phyloP scores from a whole-genome alignment of 768 basidiomycete species.

The Guyanaporus albipodus region DNA sequence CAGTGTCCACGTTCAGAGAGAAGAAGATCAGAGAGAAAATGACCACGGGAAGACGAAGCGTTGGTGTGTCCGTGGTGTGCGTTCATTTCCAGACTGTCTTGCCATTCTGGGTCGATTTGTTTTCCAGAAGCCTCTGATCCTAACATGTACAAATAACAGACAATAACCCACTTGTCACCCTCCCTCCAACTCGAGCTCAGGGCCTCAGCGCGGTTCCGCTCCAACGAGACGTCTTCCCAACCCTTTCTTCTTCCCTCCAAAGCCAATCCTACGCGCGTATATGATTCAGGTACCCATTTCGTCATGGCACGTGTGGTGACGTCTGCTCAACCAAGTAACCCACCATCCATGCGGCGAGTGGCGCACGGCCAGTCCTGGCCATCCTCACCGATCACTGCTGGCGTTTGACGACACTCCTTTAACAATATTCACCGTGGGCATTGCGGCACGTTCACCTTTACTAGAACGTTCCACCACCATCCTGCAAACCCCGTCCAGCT shows the following conservation, averaged over 20 bases:
- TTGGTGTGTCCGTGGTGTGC: background rate
- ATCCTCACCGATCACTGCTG: constrained; percentile 1
- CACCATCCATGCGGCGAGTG: constrained; percentile 21
- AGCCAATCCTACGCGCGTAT: background rate
- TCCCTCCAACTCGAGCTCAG: background rate
- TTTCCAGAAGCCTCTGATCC: constrained; percentile 27
- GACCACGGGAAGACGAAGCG: background rate
- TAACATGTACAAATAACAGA: constrained; percentile 24
- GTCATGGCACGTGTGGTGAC: constrained; percentile 10
- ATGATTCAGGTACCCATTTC: constrained; percentile 15
- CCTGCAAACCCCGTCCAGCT: too few species aligned
- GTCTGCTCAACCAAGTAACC: background rate
- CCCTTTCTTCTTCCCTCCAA: background rate
- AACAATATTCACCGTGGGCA: background rate
- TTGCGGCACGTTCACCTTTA: background rate
- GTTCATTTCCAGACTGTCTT: constrained; percentile 5
- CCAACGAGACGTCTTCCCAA: background rate
- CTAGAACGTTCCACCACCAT: too few species aligned
- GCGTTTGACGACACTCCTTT: background rate
- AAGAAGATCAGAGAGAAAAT: constrained; percentile 1
- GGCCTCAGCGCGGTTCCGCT: background rate
- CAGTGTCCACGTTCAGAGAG: background rate
- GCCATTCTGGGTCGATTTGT: constrained; percentile 17
- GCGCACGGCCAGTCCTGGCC: constrained; percentile 11
- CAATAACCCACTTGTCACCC: constrained; percentile 4